These are phyloP conservation scores for Lactarius psammicola DNA, from an alignment of 768 basidiomycete species.

Conservation along the genomic window DNA sequence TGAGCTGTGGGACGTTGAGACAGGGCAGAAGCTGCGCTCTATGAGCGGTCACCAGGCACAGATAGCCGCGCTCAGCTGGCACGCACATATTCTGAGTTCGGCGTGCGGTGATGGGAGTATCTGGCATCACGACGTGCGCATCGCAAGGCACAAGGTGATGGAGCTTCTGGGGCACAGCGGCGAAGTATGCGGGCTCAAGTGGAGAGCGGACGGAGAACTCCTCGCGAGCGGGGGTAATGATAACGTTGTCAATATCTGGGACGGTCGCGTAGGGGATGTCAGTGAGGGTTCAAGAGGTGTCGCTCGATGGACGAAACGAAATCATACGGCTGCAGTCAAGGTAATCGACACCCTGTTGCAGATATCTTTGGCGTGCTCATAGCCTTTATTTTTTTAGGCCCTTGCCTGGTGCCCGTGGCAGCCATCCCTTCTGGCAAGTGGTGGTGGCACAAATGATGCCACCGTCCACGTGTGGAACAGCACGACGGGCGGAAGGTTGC, in stretches of 20 bases:
- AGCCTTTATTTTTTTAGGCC: conserved; percentile 54
- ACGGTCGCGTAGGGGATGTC: conserved; percentile 53
- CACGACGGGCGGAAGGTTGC: conserved; percentile 87
- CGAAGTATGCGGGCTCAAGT: conserved; percentile 91
- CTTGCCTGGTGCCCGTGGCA: conserved; percentile 99
- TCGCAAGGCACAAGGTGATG: conserved; percentile 66
- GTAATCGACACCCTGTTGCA: conserved; percentile 33
- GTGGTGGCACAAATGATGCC: conserved; percentile 81
- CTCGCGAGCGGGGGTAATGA: conserved; percentile 97
- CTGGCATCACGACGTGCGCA: conserved; percentile 93
- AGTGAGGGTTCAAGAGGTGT: conserved; percentile 50
- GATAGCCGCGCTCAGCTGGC: conserved; percentile 84
- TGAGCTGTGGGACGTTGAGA: conserved; percentile 92
- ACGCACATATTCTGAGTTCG: conserved; percentile 78
- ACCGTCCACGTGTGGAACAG: conserved; percentile 89
- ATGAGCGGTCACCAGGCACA: conserved; percentile 88
- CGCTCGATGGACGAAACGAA: conserved; percentile 89
- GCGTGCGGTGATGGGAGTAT: conserved; percentile 95
- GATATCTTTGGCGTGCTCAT: not conserved
- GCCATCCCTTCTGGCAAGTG: conserved; percentile 28
- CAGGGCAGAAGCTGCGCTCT: conserved; percentile 76
- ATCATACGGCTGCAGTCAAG: conserved; percentile 88
- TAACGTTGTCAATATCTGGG: conserved; percentile 98
- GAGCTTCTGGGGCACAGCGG: conserved; percentile 91
- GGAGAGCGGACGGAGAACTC: conserved; percentile 71